These are phyloP conservation scores for Leptomonas pyrrhocoris DNA, from an alignment of 208 protist genomes.

Conservation along the genomic window DNA sequence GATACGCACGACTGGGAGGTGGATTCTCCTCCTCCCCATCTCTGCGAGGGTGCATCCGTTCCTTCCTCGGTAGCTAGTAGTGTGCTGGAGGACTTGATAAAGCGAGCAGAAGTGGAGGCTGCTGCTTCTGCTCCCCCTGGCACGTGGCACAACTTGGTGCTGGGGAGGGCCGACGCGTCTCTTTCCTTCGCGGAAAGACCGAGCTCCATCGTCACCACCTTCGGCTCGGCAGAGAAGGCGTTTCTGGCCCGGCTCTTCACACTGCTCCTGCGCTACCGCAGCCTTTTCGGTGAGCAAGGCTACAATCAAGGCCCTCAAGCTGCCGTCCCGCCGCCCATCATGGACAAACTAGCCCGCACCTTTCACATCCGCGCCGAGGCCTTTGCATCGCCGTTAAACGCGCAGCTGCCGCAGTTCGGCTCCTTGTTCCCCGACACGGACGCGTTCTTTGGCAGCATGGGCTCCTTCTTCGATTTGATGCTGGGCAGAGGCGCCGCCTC, in stretches of 20 bases:
- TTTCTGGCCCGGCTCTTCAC: constrained; percentile 57
- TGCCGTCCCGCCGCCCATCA: constrained; percentile 57
- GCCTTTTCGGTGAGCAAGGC: constrained; percentile 53
- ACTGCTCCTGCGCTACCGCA: constrained; percentile 62
- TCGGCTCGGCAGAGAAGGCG: background rate
- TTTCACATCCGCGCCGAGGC: constrained; percentile 77
- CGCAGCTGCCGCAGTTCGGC: constrained; percentile 69
- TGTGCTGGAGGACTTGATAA: background rate
- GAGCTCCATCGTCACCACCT: too few relatives aligned
- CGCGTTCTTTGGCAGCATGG: constrained; percentile 69
- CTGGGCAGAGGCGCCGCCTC: constrained; percentile 27
- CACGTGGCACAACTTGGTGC: background rate
- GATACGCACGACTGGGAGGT: background rate
- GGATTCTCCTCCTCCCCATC: background rate
- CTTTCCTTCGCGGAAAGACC: background rate
- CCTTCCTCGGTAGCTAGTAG: background rate
- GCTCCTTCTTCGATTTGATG: constrained; percentile 88
- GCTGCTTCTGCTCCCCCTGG: background rate
- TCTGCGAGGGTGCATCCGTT: background rate
- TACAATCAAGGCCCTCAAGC: constrained; percentile 80
- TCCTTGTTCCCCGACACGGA: constrained; percentile 90
- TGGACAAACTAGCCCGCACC: constrained; percentile 40
- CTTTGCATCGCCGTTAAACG: constrained; percentile 90
- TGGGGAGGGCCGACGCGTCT: background rate
- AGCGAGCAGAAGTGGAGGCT: background rate